Evolutionary conservation across 2,329 filamentous ascomycete species (phyloP), one percentile per base, ranked within the genome.

Genomic region (Phyllosticta citribraziliensis): DNA sequence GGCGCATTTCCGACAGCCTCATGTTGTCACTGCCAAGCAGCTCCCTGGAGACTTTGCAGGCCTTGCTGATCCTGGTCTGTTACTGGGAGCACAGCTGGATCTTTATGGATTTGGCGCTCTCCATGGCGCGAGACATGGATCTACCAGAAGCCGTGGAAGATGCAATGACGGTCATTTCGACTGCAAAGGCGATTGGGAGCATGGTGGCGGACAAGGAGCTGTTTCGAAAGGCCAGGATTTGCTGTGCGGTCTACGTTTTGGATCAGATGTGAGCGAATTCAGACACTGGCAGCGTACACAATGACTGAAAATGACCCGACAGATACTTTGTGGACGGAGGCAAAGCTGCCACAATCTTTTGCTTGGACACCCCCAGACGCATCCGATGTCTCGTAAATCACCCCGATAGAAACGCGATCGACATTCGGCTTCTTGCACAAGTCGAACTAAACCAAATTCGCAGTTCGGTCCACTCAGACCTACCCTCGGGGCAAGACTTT

Each of bases 11-110:
- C 9, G 78, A 78, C 40, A 68, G 78, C 0, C 73, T 80, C 2
- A 75, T 80, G 17, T 71, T 77, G 50, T 74, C 70, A 25, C 52
- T 53, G 24, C 69, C 69, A 2, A 62, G 74, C 1, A 73, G 73
- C 12, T 73, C 70, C 8, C 58, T 82, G 0, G 81, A 83, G 62
- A 79, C 77, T 0, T 69, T 83, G 0, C 81, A 84, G 61, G 79
- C 81, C 3, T 70, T 84, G 6, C 68, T 82, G 0, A 70, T 83
- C 1, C 74, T 79, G 56, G 79, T 80, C 0, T 80, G 79, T 60
- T 84, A 83, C 63, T 78, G 78, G 0, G 74, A 81, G 3, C 80
- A 82, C 58, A 74, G 80, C 0, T 80, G 78, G 8, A 66, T 82
- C 0, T 69, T 83, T 0, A 70, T 80, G 2, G 78, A 80, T 0